phyloP scores from a whole-genome alignment of 345 rosid species.

The Erysimum cheiranthoides region DNA sequence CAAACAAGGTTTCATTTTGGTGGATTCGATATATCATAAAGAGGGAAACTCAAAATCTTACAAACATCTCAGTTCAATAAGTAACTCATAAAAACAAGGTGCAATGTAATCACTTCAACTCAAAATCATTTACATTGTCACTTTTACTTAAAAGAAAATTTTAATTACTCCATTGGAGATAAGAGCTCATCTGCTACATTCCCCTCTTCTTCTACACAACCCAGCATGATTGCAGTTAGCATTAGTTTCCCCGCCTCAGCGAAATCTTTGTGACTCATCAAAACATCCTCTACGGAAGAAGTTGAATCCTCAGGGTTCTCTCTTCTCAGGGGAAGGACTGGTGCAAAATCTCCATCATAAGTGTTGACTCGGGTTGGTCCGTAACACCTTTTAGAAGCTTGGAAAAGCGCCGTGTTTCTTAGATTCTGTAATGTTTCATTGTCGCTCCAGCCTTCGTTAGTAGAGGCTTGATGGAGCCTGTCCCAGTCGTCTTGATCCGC shows the following conservation, averaged over 20 bases:
- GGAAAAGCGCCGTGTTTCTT: slow-evolving; percentile 69
- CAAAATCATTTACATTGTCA: slow-evolving; percentile 23
- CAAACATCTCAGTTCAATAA: slow-evolving; percentile 7
- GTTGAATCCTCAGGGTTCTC: slow-evolving; percentile 51
- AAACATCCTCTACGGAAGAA: slow-evolving; percentile 67
- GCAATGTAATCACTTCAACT: slow-evolving; percentile 15
- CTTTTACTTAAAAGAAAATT: not conserved
- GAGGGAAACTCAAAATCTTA: not conserved
- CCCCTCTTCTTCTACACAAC: slow-evolving; percentile 53
- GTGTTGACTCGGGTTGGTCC: slow-evolving; percentile 63
- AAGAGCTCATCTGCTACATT: slow-evolving; percentile 33
- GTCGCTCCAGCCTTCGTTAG: slow-evolving; percentile 84
- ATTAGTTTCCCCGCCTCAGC: slow-evolving; percentile 89
- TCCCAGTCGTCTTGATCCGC: slow-evolving; percentile 87
- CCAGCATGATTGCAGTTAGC: slow-evolving; percentile 78
- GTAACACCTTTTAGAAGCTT: slow-evolving; percentile 75
- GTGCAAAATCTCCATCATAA: slow-evolving; percentile 67
- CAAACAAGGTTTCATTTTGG: not conserved
- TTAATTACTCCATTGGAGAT: slow-evolving; percentile 46
- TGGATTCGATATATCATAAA: not conserved
- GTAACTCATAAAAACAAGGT: slow-evolving; percentile 27
- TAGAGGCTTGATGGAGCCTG: slow-evolving; percentile 62
- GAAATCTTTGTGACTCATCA: slow-evolving; percentile 86
- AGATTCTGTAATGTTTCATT: slow-evolving; percentile 74
- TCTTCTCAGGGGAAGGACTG: slow-evolving; percentile 73